Percentiles rank a stretch among this genome's conserved stretches.
Evolutionary conservation across 805 yeast species (phyloP).

Genomic region (Schwanniomyces yamadae): DNA sequence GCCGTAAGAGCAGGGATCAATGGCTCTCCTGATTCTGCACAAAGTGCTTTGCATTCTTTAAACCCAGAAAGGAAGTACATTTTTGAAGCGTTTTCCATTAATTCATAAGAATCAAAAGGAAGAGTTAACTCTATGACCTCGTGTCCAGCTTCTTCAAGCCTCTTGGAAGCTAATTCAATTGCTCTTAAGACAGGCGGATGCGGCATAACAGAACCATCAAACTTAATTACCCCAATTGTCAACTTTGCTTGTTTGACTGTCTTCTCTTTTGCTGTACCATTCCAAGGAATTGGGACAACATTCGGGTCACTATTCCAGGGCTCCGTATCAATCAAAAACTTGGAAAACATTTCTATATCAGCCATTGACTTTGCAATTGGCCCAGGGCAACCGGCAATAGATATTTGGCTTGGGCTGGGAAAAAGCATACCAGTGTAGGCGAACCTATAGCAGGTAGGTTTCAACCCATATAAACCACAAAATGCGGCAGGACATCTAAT

Average conservation of each 20-base stretch:
- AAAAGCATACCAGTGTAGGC: conserved; percentile 26
- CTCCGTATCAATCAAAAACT: conserved; percentile 33
- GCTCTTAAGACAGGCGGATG: conserved; percentile 57
- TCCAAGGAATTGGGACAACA: conserved; percentile 40
- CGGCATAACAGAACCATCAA: conserved; percentile 48
- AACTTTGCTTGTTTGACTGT: conserved; percentile 36
- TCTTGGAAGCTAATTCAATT: conserved; percentile 30
- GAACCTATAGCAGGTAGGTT: conserved; percentile 31
- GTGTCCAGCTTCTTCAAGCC: conserved; percentile 45
- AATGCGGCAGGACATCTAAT: conserved; percentile 48
- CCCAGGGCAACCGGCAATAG: conserved; percentile 32
- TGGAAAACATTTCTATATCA: conserved; percentile 34
- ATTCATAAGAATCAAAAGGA: conserved; percentile 38
- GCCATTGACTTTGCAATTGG: conserved; percentile 43
- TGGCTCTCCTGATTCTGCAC: conserved; percentile 51
- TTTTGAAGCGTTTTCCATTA: conserved; percentile 25
- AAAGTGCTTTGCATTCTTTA: conserved; percentile 27
- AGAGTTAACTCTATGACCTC: conserved; percentile 50
- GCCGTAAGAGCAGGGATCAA: too few relatives aligned
- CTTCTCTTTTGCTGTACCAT: conserved; percentile 20
- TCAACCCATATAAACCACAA: conserved; percentile 41
- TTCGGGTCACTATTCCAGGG: conserved; percentile 54
- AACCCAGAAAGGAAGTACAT: conserved; percentile 50
- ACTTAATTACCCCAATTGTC: conserved; percentile 42
- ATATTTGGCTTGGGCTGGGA: conserved; percentile 38